Percentiles rank a stretch among this genome's conserved stretches.
Conservation (phyloP, 2,329 filamentous ascomycete species). For the Exophiala bonariae region DNA sequence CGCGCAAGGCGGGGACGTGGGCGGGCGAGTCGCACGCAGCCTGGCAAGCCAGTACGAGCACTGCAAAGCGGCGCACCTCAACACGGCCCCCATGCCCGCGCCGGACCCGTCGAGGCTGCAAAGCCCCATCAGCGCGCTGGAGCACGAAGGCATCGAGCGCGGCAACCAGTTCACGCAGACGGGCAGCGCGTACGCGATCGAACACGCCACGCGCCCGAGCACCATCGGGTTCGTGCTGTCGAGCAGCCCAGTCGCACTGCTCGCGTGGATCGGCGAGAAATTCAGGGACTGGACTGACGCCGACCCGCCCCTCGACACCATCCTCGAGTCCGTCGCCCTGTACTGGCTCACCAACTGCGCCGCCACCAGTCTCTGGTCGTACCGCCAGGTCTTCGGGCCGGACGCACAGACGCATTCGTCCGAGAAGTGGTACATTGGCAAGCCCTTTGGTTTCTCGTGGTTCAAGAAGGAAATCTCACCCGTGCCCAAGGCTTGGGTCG, state of each 20-base stretch:
- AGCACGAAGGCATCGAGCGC: conserved; percentile 38
- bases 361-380: conserved; percentile 34
- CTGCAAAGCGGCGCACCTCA: too few species aligned
- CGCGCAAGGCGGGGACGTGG: conserved; percentile 59
- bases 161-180: conserved; percentile 39
- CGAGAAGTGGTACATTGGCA: conserved; percentile 4
- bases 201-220: conserved; percentile 55
- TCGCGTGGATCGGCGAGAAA: conserved; percentile 52
- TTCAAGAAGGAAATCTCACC: conserved; percentile 16
- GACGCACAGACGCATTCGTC: neutral
- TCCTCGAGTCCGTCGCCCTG: conserved; percentile 34
- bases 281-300: conserved; percentile 37
- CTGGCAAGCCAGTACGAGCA: conserved; percentile 42
- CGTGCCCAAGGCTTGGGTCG: conserved; percentile 18
- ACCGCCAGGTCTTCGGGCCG: conserved; percentile 22
- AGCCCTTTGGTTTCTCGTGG: conserved; percentile 20
- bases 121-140: conserved; percentile 27
- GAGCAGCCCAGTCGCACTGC: conserved; percentile 54
- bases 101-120: conserved; percentile 1
- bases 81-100: too few species aligned
- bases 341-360: conserved; percentile 41
- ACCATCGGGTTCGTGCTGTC: conserved; percentile 58
- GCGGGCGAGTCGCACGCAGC: conserved; percentile 44
- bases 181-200: conserved; percentile 51
- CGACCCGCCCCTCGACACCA: conserved; percentile 31